Conservation (phyloP, 768 basidiomycete genomes). For the Mycena latifolia region DNA sequence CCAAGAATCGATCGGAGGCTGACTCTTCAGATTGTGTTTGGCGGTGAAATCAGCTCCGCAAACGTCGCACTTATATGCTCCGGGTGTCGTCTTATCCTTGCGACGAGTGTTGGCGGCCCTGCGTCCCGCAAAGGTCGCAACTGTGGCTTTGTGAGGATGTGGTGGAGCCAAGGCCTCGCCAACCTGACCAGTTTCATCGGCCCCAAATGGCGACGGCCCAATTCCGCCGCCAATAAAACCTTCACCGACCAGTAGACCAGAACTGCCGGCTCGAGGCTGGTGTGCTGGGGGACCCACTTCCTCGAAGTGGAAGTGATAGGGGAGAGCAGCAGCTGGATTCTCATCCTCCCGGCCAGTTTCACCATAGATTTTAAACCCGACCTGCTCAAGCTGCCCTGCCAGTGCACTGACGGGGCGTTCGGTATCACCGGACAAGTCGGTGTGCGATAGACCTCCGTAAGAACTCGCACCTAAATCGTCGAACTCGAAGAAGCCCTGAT, state of each 20-base stretch:
- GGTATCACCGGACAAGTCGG: neutral
- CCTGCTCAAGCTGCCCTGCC: neutral
- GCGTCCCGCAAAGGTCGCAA: slow-evolving; percentile 6
- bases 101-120: slow-evolving; percentile 11
- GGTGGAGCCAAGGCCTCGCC: neutral
- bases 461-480: neutral
- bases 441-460: neutral
- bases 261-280: neutral
- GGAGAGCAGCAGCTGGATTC: neutral
- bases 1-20: neutral
- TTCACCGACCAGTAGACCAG: neutral
- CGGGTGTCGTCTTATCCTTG: neutral
- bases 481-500: neutral
- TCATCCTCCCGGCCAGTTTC: neutral
- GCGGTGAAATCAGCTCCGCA: slow-evolving; percentile 19
- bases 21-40: slow-evolving; percentile 7
- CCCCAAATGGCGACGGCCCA: neutral
- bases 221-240: neutral
- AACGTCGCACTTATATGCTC: neutral
- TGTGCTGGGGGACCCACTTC: neutral
- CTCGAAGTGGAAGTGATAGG: neutral
- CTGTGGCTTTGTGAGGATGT: neutral
- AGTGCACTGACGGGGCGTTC: neutral
- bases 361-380: neutral
- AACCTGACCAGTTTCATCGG: neutral